Evolutionary conservation across 225 moss, liverwort and hornwort species (phyloP).

Genomic region (Rhytidiadelphus loreus): DNA sequence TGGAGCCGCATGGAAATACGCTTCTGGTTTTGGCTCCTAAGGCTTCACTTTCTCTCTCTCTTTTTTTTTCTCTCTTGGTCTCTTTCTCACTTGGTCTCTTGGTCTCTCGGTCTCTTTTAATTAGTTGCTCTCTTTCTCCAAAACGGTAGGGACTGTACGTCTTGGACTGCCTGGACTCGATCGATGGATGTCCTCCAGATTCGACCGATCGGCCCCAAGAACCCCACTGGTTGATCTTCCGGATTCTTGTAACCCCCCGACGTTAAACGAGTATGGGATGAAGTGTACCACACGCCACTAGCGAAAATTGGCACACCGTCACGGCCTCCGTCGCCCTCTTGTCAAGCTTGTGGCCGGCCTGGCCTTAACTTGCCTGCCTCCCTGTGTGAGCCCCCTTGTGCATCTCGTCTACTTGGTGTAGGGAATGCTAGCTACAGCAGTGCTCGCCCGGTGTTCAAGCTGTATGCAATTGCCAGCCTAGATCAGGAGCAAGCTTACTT

Average conservation of each 20-base stretch:
- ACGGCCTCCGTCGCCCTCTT: not conserved
- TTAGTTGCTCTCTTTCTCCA: not conserved
- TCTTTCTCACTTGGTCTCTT: not conserved
- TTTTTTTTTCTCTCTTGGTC: too few species aligned
- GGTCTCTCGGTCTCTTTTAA: not conserved
- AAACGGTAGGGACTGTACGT: not conserved
- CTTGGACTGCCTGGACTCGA: not conserved
- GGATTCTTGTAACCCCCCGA: constrained; percentile 22
- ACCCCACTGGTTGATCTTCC: not conserved
- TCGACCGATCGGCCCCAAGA: not conserved
- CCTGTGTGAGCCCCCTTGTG: not conserved
- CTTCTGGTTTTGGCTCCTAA: not conserved
- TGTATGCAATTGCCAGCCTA: not conserved
- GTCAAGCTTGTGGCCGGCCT: not conserved
- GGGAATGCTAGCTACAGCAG: not conserved
- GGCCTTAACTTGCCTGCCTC: not conserved
- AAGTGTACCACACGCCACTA: constrained; percentile 3
- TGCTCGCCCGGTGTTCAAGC: not conserved
- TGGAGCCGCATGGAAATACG: constrained; percentile 5
- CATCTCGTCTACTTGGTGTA: not conserved
- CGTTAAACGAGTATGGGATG: not conserved
- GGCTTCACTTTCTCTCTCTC: not conserved
- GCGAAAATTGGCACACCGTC: not conserved
- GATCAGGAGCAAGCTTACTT: not conserved
- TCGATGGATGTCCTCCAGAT: not conserved